These are phyloP conservation scores for Atractiella rhizophila DNA, from an alignment of 768 basidiomycete species.

Conservation along the genomic window DNA sequence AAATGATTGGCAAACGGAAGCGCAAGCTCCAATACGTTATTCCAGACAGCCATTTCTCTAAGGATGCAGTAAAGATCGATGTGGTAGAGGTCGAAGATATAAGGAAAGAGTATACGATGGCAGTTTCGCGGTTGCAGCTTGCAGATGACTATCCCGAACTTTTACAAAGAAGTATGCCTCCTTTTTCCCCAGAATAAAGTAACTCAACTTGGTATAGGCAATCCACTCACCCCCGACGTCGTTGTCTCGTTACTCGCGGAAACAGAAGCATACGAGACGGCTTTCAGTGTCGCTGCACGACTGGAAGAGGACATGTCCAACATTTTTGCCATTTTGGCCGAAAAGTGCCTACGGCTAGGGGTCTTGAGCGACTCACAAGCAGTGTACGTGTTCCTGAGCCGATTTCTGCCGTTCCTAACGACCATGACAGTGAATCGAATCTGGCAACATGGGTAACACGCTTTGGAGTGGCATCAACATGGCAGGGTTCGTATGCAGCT, in stretches of 20 bases:
- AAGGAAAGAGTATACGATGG: conserved; percentile 41
- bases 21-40: conserved; percentile 46
- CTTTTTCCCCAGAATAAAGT: no score
- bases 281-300: conserved; percentile 46
- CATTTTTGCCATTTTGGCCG: conserved; percentile 49
- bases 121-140: conserved; percentile 53
- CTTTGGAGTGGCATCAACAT: conserved; percentile 32
- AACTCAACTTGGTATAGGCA: conserved; percentile 11
- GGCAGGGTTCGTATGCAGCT: conserved; percentile 42
- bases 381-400: conserved; percentile 15
- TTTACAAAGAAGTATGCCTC: conserved; percentile 34
- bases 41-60: conserved; percentile 40
- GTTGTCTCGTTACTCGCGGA: conserved; percentile 58
- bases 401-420: background rate
- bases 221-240: conserved; percentile 24
- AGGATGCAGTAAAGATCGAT: conserved; percentile 31
- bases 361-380: conserved; percentile 25
- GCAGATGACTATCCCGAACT: conserved; percentile 37
- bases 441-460: conserved; percentile 37
- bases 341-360: conserved; percentile 56
- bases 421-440: background rate
- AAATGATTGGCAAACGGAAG: conserved; percentile 7
- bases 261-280: conserved; percentile 48
- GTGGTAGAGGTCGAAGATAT: conserved; percentile 57
- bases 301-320: conserved; percentile 69